Evolutionary conservation across 2,329 filamentous ascomycete genomes (phyloP), one percentile per base, ranked within the genome.

Genomic region (Passalora sequoiae): DNA sequence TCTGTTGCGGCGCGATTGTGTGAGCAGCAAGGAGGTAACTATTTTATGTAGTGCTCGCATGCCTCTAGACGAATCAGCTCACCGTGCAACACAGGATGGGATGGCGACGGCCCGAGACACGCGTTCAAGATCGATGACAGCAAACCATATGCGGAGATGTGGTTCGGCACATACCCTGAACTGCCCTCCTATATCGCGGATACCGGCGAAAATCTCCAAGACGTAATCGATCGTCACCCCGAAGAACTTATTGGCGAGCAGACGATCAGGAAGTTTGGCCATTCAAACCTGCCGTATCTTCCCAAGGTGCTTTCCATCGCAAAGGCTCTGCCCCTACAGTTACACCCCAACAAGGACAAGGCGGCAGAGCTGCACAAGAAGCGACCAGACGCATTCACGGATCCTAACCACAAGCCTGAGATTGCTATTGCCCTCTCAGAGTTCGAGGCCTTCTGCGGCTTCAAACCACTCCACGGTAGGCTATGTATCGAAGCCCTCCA

Each of bases 331-430:
- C 84, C 83, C 1, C 70, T 89, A 2, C 84, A 89, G 59, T 74
- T 88, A 10, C 84, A 89, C 51, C 84, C 84, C 22, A 77, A 88
- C 66, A 85, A 83, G 57, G 69, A 75, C 0, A 73, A 88, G 1
- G 76, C 84, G 0, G 66, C 72, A 6, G 72, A 80, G 55, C 72
- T 88, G 2, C 82, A 88, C 65, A 60, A 73, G 41, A 62, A 78
- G 51, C 72, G 86, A 41, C 83, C 84, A 0, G 64, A 77, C 2
- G 75, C 78, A 44, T 89, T 84, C 61, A 77, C 76, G 1, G 84
- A 89, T 52, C 68, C 76, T 2, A 89, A 89, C 61, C 84, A 89
- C 69, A 89, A 89, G 65, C 84, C 85, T 1, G 84, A 89, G 60
- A 89, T 89, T 40, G 84, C 84, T 1, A 69, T 89, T 1, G 84